phyloP scores from a whole-genome alignment of 2,329 filamentous ascomycete genomes.

The Curvularia verruculosa region DNA sequence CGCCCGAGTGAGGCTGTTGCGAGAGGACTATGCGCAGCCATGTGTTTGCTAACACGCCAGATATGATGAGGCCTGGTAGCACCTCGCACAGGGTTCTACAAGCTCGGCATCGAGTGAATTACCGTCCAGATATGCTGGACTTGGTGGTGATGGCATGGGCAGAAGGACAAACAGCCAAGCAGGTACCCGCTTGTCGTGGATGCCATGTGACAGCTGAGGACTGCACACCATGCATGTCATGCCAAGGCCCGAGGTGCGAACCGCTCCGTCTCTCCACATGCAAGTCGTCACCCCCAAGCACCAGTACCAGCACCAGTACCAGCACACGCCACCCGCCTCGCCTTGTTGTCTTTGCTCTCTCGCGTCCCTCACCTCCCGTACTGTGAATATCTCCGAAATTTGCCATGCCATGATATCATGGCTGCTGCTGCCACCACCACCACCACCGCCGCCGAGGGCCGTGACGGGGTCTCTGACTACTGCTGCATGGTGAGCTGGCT shows the following conservation, averaged over 20 bases:
- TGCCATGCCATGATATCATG: slow-evolving; percentile 10
- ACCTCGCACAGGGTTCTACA: slow-evolving; percentile 1
- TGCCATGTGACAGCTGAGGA: slow-evolving; percentile 22
- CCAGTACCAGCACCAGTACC: not conserved
- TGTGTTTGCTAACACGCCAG: slow-evolving; percentile 12
- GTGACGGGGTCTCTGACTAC: slow-evolving; percentile 11
- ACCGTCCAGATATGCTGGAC: not conserved
- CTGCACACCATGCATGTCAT: slow-evolving; percentile 12
- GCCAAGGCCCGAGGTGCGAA: slow-evolving; percentile 23
- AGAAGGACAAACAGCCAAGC: slow-evolving; percentile 12
- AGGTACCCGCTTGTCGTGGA: slow-evolving; percentile 27
- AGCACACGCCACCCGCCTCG: slow-evolving; percentile 7
- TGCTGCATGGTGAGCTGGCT: slow-evolving; percentile 25
- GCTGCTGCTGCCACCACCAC: no score
- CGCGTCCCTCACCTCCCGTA: no score
- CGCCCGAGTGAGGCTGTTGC: slow-evolving; percentile 8
- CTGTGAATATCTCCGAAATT: not conserved
- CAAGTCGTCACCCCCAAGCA: slow-evolving; percentile 1
- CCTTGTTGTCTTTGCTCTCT: not conserved
- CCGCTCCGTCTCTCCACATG: slow-evolving; percentile 16
- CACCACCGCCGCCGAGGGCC: slow-evolving; percentile 3
- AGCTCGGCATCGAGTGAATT: not conserved
- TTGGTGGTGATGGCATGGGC: not conserved
- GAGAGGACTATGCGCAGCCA: not conserved
- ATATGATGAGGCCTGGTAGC: not conserved